Conservation (phyloP, 192 early-diverging fungal species). For the Podila epicladia region DNA sequence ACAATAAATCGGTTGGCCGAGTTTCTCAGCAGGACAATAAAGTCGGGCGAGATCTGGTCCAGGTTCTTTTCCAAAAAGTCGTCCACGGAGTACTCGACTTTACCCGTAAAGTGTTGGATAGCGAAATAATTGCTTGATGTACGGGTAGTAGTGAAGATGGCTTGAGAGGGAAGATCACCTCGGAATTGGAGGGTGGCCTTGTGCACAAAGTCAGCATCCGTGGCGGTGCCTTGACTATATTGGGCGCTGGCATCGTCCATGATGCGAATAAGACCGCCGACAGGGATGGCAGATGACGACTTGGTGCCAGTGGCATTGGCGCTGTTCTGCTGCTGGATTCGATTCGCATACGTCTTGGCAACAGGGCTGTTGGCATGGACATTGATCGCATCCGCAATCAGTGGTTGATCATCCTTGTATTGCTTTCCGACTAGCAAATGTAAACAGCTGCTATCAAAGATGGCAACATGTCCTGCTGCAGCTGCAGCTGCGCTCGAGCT, state of each 20-base stretch:
- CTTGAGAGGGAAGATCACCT: constrained; percentile 42
- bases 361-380: neutral
- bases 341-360: constrained; percentile 2
- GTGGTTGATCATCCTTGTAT: constrained; percentile 40
- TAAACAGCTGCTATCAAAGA: constrained; percentile 62
- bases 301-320: constrained; percentile 7
- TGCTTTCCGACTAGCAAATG: constrained; percentile 65
- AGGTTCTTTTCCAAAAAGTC: constrained; percentile 84
- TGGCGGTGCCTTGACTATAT: constrained; percentile 55
- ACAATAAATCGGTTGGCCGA: constrained; percentile 81
- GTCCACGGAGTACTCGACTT: constrained; percentile 82
- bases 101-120: constrained; percentile 77
- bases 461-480: neutral
- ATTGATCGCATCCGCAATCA: neutral
- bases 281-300: constrained; percentile 25
- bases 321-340: constrained; percentile 23
- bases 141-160: constrained; percentile 51
- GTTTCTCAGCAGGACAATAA: constrained; percentile 79
- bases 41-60: constrained; percentile 80
- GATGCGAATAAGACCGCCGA: constrained; percentile 56
- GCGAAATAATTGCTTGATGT: constrained; percentile 66
- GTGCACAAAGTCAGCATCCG: constrained; percentile 54
- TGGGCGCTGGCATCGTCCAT: constrained; percentile 58
- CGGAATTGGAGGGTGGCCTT: constrained; percentile 53
- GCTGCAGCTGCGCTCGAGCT: constrained; percentile 7